phyloP scores from a whole-genome alignment of 108 stramenopile genomes.

The Fragilaria radians region DNA sequence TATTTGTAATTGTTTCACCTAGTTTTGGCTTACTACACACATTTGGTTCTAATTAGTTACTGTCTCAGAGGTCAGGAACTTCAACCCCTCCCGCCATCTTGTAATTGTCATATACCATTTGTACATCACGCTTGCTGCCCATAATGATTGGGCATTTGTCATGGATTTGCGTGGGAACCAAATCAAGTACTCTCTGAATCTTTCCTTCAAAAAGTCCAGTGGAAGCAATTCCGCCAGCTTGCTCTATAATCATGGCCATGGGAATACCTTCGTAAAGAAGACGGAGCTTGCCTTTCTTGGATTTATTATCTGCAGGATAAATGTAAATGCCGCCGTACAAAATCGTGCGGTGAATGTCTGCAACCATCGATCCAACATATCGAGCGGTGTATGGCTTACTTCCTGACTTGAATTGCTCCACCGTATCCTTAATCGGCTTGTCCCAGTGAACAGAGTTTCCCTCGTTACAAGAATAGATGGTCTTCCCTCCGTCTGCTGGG shows the following conservation, averaged over 20 bases:
- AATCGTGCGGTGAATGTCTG: slow-evolving; percentile 98
- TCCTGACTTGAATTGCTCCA: slow-evolving; percentile 83
- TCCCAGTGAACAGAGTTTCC: slow-evolving; percentile 94
- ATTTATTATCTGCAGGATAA: slow-evolving; percentile 95
- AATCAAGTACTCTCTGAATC: slow-evolving; percentile 86
- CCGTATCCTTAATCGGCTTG: slow-evolving; percentile 85
- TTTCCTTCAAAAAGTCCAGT: slow-evolving; percentile 92
- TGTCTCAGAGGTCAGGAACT: slow-evolving; percentile 52
- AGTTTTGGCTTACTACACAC: too few relatives aligned
- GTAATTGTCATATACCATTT: slow-evolving; percentile 77
- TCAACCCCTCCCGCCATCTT: slow-evolving; percentile 52
- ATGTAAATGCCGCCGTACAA: slow-evolving; percentile 98
- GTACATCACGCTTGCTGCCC: slow-evolving; percentile 89
- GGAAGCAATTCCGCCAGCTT: slow-evolving; percentile 95
- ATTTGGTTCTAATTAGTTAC: too few relatives aligned
- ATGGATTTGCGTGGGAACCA: slow-evolving; percentile 89
- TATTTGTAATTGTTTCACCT: too few relatives aligned
- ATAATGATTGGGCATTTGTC: slow-evolving; percentile 97
- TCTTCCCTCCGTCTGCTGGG: slow-evolving; percentile 88
- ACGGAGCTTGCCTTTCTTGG: slow-evolving; percentile 92
- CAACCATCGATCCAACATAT: slow-evolving; percentile 99
- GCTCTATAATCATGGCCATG: slow-evolving; percentile 98
- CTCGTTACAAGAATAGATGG: slow-evolving; percentile 96
- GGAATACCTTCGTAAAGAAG: slow-evolving; percentile 99
- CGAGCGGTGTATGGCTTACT: slow-evolving; percentile 84